Evolutionary conservation across 75 land plant genomes (phyloP).

Genomic region (Pinus tabuliformis): DNA sequence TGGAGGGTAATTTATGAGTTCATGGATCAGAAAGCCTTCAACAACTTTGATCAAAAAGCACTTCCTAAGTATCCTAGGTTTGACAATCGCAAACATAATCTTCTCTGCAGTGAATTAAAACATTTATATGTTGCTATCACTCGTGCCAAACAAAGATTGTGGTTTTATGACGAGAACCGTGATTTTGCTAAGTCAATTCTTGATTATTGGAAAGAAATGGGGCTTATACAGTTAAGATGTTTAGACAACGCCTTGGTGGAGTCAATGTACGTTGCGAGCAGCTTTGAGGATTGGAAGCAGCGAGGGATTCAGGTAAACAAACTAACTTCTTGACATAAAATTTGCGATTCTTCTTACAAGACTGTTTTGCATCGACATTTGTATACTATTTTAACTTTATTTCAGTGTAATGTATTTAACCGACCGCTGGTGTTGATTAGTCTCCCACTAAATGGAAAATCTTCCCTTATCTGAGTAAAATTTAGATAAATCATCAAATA

Average conservation of each 20-base stretch:
- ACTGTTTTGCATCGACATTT: background rate
- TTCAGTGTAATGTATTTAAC: too few species aligned
- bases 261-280: constrained; percentile 55
- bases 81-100: constrained; percentile 38
- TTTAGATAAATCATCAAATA: too few species aligned
- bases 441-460: too few species aligned
- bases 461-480: too few species aligned
- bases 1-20: constrained; percentile 66
- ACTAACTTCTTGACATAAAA: background rate
- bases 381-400: background rate
- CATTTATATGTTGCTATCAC: constrained; percentile 78
- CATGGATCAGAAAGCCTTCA: constrained; percentile 36
- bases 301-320: constrained; percentile 52
- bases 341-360: background rate
- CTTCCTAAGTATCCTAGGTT: constrained; percentile 33
- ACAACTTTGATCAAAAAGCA: background rate
- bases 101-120: constrained; percentile 69
- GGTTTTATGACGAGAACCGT: constrained; percentile 62
- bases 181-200: constrained; percentile 52
- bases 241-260: constrained; percentile 46
- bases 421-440: too few species aligned
- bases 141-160: constrained; percentile 66
- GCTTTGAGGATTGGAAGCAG: constrained; percentile 54
- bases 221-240: constrained; percentile 38
- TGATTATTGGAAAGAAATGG: constrained; percentile 64